Conservation (phyloP, 768 basidiomycete genomes). For the Boletus eberwhitei region DNA sequence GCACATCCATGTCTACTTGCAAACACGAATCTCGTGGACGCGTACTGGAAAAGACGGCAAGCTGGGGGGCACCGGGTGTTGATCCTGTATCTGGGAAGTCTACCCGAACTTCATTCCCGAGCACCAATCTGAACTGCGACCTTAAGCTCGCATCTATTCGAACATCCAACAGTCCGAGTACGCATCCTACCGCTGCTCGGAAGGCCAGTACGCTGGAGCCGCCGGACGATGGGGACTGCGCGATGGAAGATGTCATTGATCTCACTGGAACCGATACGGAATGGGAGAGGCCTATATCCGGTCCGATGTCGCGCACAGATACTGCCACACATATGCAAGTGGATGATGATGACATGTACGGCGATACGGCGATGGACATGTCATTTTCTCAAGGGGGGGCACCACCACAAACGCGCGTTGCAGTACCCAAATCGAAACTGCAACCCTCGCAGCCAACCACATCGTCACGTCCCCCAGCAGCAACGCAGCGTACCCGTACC, state of each 20-base stretch:
- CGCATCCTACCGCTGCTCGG: not conserved
- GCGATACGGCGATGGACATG: not conserved
- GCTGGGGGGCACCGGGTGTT: not conserved
- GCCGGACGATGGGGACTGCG: slow-evolving; percentile 4
- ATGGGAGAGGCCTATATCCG: not conserved
- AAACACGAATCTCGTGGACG: not conserved
- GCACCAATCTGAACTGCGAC: slow-evolving; percentile 4
- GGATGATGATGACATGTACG: slow-evolving; percentile 11
- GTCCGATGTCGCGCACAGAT: not conserved
- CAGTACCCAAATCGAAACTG: not conserved
- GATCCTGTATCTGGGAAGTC: slow-evolving; percentile 9
- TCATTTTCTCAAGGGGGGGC: slow-evolving; percentile 6
- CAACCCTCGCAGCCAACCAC: not conserved
- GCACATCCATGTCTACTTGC: not conserved
- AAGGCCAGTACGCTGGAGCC: not conserved
- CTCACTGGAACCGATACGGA: slow-evolving; percentile 22
- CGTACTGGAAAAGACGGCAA: slow-evolving; percentile 5
- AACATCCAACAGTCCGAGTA: not conserved
- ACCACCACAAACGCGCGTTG: not conserved
- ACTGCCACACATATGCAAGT: slow-evolving; percentile 11
- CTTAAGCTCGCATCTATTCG: not conserved
- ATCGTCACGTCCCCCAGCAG: not conserved
- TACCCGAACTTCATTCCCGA: slow-evolving; percentile 6
- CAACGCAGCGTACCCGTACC: slow-evolving; percentile 12
- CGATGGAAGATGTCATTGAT: slow-evolving; percentile 19